Evolutionary conservation across 73 alveolate species (phyloP), one percentile per base, ranked within the genome.

Genomic region (Stentor coeruleus): DNA sequence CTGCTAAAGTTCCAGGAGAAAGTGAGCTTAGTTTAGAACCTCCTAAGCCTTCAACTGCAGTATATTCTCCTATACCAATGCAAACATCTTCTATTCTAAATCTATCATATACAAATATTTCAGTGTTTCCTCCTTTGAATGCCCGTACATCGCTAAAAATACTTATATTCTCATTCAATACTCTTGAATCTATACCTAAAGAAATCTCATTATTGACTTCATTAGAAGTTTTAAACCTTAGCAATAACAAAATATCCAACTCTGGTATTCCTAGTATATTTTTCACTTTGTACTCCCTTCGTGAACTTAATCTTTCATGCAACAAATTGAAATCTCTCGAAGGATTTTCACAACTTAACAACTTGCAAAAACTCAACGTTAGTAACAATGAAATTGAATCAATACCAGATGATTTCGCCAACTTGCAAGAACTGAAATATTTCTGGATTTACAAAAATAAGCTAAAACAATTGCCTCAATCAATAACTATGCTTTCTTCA

Each of bases 401-500:
- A 66, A 66, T 66, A 1, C 79, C 79, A 28, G 79, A 66, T 20
- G 79, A 66, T 28, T 11, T 66, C 33, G n/a, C 49, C 36, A 14
- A 66, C 33, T 11, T 66, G 79, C 79, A 20, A 57, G 73, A 57
- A 57, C 73, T 57, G 35, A 57, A 57, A 31, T 57, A 57, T 57
- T 0, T 57, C 35, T 57, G 73, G 73, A 57, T 57, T 31, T 31
- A 57, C 1, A 57, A 57, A 20, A 57, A 57, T 57, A 57, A 57
- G 73, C 2, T 57, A 31, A 57, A 57, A 57, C n/a, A n/a, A n/a
- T n/a, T n/a, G n/a, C n/a, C n/a, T n/a, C n/a, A n/a, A n/a, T n/a
- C n/a, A n/a, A n/a, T n/a, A n/a, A n/a, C n/a, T n/a, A n/a, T n/a
- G n/a, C n/a, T n/a, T n/a, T n/a, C n/a, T n/a, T n/a, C n/a, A n/a